Evolutionary conservation across 139 green algal species (phyloP).

Genomic region (Chlorella sp.): DNA sequence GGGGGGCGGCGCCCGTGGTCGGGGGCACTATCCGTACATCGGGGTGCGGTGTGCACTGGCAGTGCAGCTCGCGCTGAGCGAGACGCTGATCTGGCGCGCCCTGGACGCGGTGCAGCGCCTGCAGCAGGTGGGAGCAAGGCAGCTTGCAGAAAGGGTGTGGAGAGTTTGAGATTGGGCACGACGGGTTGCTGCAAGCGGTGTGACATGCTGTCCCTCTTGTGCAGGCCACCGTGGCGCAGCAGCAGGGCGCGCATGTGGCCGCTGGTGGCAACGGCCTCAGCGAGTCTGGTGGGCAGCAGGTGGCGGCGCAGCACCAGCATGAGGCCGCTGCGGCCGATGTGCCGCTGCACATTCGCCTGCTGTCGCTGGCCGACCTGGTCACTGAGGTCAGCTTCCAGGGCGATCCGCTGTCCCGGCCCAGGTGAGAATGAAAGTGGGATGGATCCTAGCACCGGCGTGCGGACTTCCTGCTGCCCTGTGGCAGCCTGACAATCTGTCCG

Average conservation of each 20-base stretch:
- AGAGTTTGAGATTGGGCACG: no score
- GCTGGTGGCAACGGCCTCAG: constrained; percentile 15
- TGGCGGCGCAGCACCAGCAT: background rate
- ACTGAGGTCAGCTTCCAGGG: constrained; percentile 72
- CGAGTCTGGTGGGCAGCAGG: no score
- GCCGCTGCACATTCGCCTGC: constrained; percentile 61
- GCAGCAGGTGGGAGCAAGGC: constrained; percentile 17
- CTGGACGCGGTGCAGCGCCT: constrained; percentile 42
- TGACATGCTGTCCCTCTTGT: no score
- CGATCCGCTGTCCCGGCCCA: constrained; percentile 54
- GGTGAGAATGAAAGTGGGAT: constrained; percentile 42
- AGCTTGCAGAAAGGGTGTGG: no score
- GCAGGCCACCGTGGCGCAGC: background rate
- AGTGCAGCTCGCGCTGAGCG: constrained; percentile 60
- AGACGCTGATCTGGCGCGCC: constrained; percentile 68
- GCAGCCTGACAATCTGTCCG: no score
- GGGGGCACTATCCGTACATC: constrained; percentile 57
- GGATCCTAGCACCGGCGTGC: background rate
- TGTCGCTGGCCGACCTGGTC: constrained; percentile 56
- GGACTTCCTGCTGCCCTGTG: constrained; percentile 40
- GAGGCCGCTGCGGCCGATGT: constrained; percentile 43
- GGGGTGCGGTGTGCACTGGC: constrained; percentile 32
- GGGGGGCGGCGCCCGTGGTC: no score
- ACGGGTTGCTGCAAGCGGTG: no score
- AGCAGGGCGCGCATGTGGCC: constrained; percentile 3